Percentiles rank a stretch among this genome's conserved stretches.
Evolutionary conservation across 441 rosid genomes (phyloP).

Genomic region (Euphorbia celastroides): DNA sequence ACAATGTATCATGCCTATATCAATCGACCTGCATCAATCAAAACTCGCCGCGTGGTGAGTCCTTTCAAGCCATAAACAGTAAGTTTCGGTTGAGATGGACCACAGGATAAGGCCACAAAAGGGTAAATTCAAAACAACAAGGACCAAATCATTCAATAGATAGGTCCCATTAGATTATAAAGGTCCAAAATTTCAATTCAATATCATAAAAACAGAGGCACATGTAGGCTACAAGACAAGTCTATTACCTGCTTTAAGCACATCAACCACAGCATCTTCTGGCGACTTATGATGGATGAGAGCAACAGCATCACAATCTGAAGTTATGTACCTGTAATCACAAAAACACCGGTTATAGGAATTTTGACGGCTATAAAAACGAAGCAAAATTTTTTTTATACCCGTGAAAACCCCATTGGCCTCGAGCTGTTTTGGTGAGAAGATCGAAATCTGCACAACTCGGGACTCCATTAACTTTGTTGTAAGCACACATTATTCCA

Average conservation of each 20-base stretch:
- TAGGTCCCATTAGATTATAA: background rate
- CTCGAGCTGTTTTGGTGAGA: conserved; percentile 50
- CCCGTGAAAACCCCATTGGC: conserved; percentile 79
- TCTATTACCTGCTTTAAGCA: conserved; percentile 43
- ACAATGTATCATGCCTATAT: no score
- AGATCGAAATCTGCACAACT: conserved; percentile 79
- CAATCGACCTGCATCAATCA: no score
- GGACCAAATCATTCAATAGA: background rate
- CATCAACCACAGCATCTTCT: conserved; percentile 74
- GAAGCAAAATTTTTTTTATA: background rate
- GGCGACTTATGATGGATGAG: conserved; percentile 60
- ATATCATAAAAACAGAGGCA: conserved; percentile 10
- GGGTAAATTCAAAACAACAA: background rate
- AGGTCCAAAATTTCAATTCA: background rate
- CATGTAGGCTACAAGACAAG: conserved; percentile 6
- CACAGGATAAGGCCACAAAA: background rate
- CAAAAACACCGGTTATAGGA: background rate
- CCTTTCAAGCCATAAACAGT: no score
- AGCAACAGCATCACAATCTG: conserved; percentile 81
- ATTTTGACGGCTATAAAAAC: background rate
- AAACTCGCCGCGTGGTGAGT: no score
- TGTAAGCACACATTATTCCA: conserved; percentile 94
- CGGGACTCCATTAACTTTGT: conserved; percentile 83
- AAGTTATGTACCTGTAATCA: conserved; percentile 59
- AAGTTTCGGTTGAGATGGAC: background rate